Conservation (phyloP, 257 asterid genomes). For the Solanum dulcamara region DNA sequence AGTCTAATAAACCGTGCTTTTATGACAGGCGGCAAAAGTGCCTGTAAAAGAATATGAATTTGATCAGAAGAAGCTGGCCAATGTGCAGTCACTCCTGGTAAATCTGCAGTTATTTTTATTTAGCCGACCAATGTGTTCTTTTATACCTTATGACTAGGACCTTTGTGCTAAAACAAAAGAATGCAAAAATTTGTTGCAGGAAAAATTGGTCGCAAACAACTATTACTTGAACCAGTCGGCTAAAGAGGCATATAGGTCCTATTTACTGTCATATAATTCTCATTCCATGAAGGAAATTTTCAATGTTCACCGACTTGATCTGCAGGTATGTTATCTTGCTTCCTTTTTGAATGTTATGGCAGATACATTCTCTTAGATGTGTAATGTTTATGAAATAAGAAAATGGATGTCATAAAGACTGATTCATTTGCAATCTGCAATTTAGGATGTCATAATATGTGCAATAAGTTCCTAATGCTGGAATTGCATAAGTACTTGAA, state of each 20-base stretch:
- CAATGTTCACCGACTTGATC: slow-evolving; percentile 73
- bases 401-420: neutral
- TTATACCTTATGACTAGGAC: neutral
- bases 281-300: slow-evolving; percentile 94
- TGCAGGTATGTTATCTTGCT: slow-evolving; percentile 41
- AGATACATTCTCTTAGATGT: neutral
- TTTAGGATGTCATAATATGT: neutral
- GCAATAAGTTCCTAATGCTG: neutral
- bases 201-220: slow-evolving; percentile 55
- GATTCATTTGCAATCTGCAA: neutral
- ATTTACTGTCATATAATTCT: slow-evolving; percentile 76
- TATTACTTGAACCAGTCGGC: slow-evolving; percentile 76
- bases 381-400: neutral
- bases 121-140: neutral
- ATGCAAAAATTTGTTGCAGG: slow-evolving; percentile 31
- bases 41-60: slow-evolving; percentile 81
- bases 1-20: neutral
- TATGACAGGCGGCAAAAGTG: slow-evolving; percentile 80
- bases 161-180: neutral
- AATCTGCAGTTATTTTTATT: slow-evolving; percentile 5
- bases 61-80: slow-evolving; percentile 61
- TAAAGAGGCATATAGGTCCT: slow-evolving; percentile 88
- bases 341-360: neutral
- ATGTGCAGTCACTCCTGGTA: slow-evolving; percentile 86
- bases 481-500: neutral